Conservation (phyloP, 2,329 filamentous ascomycete genomes). For the Didymella arachidicola region DNA sequence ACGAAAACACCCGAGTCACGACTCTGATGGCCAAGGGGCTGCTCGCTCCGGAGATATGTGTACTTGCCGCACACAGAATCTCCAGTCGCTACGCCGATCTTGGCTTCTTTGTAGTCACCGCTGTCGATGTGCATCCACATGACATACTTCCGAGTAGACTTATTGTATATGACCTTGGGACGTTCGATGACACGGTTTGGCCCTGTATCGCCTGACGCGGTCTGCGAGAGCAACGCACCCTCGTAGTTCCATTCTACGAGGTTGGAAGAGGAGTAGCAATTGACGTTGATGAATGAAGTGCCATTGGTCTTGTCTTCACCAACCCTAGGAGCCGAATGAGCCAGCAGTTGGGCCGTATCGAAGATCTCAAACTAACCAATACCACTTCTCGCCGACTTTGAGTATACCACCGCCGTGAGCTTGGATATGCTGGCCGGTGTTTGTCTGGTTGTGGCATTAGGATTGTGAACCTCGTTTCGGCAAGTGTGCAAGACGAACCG, state of each 20-base stretch:
- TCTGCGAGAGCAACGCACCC: slow-evolving; percentile 64
- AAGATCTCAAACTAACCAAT: slow-evolving; percentile 49
- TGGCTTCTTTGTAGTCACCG: slow-evolving; percentile 67
- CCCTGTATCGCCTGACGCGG: slow-evolving; percentile 64
- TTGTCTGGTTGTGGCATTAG: slow-evolving; percentile 35
- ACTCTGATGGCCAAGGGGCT: slow-evolving; percentile 60
- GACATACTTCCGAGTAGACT: slow-evolving; percentile 69
- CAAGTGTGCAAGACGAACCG: slow-evolving; percentile 26
- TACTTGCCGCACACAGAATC: slow-evolving; percentile 69
- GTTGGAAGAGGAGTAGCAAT: slow-evolving; percentile 71
- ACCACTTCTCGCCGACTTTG: slow-evolving; percentile 65
- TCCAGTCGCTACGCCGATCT: slow-evolving; percentile 69
- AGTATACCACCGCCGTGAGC: slow-evolving; percentile 73
- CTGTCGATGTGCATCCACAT: slow-evolving; percentile 74
- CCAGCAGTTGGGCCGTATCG: neutral
- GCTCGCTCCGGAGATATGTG: slow-evolving; percentile 56
- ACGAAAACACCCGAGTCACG: slow-evolving; percentile 68
- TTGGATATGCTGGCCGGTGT: slow-evolving; percentile 66
- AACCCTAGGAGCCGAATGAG: slow-evolving; percentile 54
- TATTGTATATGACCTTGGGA: slow-evolving; percentile 74
- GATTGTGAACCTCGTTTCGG: neutral
- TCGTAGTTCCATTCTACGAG: slow-evolving; percentile 71
- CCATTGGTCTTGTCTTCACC: slow-evolving; percentile 75
- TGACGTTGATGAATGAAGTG: slow-evolving; percentile 68
- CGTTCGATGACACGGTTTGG: slow-evolving; percentile 70